Percentiles rank a stretch among this genome's conserved stretches.
These are phyloP conservation scores for Trichoderma virens DNA, from an alignment of 495 filamentous ascomycete genomes.

Conservation along the genomic window DNA sequence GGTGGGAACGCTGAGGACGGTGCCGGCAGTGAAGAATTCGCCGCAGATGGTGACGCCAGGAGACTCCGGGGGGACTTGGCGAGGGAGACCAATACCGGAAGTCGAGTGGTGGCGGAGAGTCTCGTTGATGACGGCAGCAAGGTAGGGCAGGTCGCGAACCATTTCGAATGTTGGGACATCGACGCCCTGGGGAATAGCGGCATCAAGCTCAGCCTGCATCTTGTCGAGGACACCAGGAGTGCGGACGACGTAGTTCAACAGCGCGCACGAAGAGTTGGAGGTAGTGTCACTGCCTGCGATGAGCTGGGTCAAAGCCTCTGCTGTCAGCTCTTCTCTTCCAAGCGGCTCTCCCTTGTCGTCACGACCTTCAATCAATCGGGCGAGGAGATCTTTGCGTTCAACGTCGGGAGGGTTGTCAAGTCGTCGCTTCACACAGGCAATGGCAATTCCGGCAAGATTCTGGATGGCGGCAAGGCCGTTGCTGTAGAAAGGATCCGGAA, in stretches of 20 bases:
- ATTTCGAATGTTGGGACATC: constrained; percentile 62
- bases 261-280: constrained; percentile 79
- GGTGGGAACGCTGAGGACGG: constrained; percentile 74
- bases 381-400: constrained; percentile 68
- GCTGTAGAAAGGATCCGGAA: constrained; percentile 62
- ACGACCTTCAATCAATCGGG: constrained; percentile 77
- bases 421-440: constrained; percentile 69
- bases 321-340: constrained; percentile 71
- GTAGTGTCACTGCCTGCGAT: constrained; percentile 91
- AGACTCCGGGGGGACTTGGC: constrained; percentile 60
- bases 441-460: constrained; percentile 65
- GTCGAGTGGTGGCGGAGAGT: constrained; percentile 86
- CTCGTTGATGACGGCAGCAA: constrained; percentile 76
- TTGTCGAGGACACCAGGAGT: constrained; percentile 66
- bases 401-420: constrained; percentile 56
- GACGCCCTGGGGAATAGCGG: constrained; percentile 49
- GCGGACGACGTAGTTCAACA: constrained; percentile 65
- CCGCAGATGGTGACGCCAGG: constrained; percentile 37
- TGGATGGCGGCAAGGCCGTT: constrained; percentile 56
- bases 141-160: constrained; percentile 70
- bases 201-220: constrained; percentile 66
- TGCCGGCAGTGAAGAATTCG: constrained; percentile 63
- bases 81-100: constrained; percentile 79
- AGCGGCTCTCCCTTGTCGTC: constrained; percentile 70
- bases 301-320: constrained; percentile 81